Percentiles rank a stretch among this genome's conserved stretches.
Evolutionary conservation across 2,329 filamentous ascomycete genomes (phyloP).

Genomic region (Aspergillus glaucus): DNA sequence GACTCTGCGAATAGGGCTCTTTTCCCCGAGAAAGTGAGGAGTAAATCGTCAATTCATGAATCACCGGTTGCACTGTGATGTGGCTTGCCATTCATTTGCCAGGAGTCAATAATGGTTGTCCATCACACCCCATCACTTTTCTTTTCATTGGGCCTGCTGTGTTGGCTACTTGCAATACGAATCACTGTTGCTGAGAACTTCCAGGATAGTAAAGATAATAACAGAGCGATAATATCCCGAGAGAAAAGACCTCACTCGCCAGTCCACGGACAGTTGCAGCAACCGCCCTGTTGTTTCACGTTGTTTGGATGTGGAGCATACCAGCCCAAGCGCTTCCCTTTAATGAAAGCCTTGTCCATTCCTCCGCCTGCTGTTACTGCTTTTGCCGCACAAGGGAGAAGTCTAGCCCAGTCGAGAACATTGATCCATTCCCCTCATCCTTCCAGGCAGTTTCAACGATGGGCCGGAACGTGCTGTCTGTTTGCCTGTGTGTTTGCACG

Average conservation of each 20-base stretch:
- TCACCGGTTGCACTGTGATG: neutral
- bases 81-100: neutral
- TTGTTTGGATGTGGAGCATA: constrained; percentile 7
- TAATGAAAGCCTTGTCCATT: neutral
- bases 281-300: constrained; percentile 5
- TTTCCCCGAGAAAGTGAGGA: too few species aligned
- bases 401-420: constrained; percentile 6
- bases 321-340: neutral
- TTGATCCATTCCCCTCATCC: neutral
- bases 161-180: neutral
- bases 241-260: neutral
- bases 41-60: neutral
- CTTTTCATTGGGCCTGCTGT: neutral
- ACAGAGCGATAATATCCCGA: too few species aligned
- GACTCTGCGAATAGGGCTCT: too few species aligned
- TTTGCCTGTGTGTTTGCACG: neutral
- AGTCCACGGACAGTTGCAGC: constrained; percentile 8
- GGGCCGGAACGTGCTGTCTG: neutral
- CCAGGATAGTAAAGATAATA: neutral
- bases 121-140: neutral
- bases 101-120: neutral
- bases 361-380: neutral
- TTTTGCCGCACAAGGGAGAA: neutral
- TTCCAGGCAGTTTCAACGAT: neutral
- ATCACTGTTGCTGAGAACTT: neutral